Evolutionary conservation across 306 rosid genomes (phyloP).

Genomic region (Castanea mollissima): DNA sequence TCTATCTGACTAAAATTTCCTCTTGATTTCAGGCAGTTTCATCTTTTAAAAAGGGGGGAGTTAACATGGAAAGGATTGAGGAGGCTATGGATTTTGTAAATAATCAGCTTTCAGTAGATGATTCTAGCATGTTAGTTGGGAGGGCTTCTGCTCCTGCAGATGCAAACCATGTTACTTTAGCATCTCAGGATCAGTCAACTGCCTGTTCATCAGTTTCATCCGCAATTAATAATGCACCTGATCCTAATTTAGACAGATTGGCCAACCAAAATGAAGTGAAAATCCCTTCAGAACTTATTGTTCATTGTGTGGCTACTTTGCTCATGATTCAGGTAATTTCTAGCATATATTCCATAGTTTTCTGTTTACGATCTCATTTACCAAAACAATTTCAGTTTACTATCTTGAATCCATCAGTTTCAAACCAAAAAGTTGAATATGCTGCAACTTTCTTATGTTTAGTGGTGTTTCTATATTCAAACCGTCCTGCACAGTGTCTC

Average conservation of each 20-base stretch:
- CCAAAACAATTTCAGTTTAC: no score
- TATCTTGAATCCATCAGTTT: background rate
- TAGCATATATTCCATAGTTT: background rate
- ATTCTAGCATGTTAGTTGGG: constrained; percentile 44
- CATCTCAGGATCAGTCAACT: constrained; percentile 51
- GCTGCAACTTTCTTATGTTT: background rate
- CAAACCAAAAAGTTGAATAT: background rate
- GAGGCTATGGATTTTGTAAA: constrained; percentile 76
- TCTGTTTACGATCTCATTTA: background rate
- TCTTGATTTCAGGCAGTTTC: constrained; percentile 65
- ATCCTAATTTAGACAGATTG: constrained; percentile 42
- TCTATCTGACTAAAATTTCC: constrained; percentile 29
- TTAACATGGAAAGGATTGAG: constrained; percentile 53
- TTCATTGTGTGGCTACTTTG: constrained; percentile 78
- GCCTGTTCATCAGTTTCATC: constrained; percentile 40
- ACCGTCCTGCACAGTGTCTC: background rate
- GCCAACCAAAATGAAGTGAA: constrained; percentile 57
- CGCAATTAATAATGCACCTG: constrained; percentile 37
- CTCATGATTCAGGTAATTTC: constrained; percentile 82
- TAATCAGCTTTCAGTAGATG: constrained; percentile 56
- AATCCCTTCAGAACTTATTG: constrained; percentile 77
- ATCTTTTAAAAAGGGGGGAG: constrained; percentile 48
- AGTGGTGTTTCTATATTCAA: background rate
- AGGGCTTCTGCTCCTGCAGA: constrained; percentile 39
- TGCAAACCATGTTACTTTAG: constrained; percentile 34